These are phyloP conservation scores for Vararia minispora DNA, from an alignment of 768 basidiomycete genomes.

Conservation along the genomic window DNA sequence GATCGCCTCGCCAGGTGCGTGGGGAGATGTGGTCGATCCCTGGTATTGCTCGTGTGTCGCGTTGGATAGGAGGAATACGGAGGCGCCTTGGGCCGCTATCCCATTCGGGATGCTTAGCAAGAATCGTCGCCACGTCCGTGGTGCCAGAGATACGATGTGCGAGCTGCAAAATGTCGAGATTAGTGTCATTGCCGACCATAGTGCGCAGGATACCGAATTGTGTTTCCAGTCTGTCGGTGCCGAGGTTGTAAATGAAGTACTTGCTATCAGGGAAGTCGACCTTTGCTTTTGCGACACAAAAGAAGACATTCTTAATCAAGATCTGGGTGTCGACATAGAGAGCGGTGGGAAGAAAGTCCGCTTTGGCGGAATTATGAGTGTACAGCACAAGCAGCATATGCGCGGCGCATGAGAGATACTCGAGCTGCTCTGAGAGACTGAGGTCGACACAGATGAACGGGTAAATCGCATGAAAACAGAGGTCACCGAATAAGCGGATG, in stretches of 20 bases:
- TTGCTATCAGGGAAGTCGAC: slow-evolving; percentile 4
- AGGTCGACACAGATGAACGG: not conserved
- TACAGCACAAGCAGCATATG: not conserved
- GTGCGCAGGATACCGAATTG: slow-evolving; percentile 16
- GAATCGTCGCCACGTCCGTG: slow-evolving; percentile 24
- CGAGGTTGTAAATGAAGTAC: not conserved
- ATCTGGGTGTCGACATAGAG: slow-evolving; percentile 14
- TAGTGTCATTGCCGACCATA: slow-evolving; percentile 16
- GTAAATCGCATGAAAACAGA: not conserved
- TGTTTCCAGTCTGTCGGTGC: slow-evolving; percentile 10
- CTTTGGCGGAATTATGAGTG: not conserved
- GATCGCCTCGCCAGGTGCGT: not conserved
- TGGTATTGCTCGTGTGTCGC: not conserved
- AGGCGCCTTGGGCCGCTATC: slow-evolving; percentile 25
- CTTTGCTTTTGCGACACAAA: slow-evolving; percentile 16
- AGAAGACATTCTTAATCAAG: slow-evolving; percentile 16
- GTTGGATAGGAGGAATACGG: slow-evolving; percentile 2
- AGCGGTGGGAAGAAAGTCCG: slow-evolving; percentile 7
- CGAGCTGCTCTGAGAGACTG: not conserved
- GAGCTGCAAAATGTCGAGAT: slow-evolving; percentile 17
- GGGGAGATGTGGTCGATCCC: not conserved
- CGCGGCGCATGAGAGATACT: not conserved
- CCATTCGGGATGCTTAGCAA: slow-evolving; percentile 27
- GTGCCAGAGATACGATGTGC: slow-evolving; percentile 19
- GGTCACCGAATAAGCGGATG: not conserved